A percentile compares a stretch with the other conserved stretches of the same genome.
Conservation (phyloP, 1,139 yeast species). For the Spathaspora sp. region DNA sequence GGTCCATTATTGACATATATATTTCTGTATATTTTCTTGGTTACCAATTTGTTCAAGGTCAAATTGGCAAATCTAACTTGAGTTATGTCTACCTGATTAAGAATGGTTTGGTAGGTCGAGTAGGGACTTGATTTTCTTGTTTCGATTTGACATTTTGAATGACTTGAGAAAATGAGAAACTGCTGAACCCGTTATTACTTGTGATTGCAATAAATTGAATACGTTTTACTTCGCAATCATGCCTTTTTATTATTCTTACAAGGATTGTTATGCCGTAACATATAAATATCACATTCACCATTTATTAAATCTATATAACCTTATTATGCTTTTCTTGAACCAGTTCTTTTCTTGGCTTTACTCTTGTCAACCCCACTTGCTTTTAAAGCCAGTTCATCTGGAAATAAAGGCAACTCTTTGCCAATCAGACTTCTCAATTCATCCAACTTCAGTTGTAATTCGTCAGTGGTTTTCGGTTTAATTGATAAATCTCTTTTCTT, state of each 20-base stretch:
- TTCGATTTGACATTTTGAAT: too few relatives aligned
- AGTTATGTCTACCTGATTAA: not conserved
- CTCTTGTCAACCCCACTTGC: constrained; percentile 3
- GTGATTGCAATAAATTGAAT: too few relatives aligned
- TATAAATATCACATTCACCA: too few relatives aligned
- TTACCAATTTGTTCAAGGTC: not conserved
- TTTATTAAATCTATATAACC: not conserved
- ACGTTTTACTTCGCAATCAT: too few relatives aligned
- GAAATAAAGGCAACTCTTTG: constrained; percentile 29
- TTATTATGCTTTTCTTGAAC: constrained; percentile 1
- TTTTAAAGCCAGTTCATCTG: constrained; percentile 15
- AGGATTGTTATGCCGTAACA: too few relatives aligned
- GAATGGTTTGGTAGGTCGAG: not conserved
- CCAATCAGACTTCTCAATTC: constrained; percentile 24
- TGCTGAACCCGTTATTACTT: too few relatives aligned
- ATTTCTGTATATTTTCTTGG: not conserved
- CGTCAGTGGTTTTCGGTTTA: constrained; percentile 35
- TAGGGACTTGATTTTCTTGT: not conserved
- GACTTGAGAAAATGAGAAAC: too few relatives aligned
- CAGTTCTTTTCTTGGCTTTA: constrained; percentile 1
- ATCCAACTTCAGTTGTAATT: constrained; percentile 34
- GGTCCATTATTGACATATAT: not conserved
- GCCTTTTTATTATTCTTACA: too few relatives aligned
- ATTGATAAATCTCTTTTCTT: constrained; percentile 28
- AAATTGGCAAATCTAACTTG: not conserved